Evolutionary conservation across 768 basidiomycete species (phyloP).

Genomic region (Tubosaeta sp.): DNA sequence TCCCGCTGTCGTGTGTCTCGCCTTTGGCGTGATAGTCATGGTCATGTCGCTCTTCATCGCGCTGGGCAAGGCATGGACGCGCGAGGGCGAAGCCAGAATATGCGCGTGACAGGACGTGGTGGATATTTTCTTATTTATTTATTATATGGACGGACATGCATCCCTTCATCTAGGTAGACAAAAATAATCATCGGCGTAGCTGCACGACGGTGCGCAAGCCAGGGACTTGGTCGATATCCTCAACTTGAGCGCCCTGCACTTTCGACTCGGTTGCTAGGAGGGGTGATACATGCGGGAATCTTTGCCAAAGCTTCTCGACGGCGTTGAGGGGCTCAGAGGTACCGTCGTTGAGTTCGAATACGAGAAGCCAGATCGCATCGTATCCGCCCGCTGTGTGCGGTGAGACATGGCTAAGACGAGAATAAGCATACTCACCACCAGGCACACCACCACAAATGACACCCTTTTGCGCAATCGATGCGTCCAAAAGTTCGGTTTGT

Average conservation of each 20-base stretch:
- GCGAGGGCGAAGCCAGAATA: conserved; percentile 65
- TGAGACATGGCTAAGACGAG: background rate
- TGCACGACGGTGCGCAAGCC: conserved; percentile 47
- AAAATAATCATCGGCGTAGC: conserved; percentile 13
- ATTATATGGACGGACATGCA: conserved; percentile 4
- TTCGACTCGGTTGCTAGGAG: conserved; percentile 67
- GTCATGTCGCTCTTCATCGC: conserved; percentile 72
- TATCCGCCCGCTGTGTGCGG: conserved; percentile 82
- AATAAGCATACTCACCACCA: conserved; percentile 59
- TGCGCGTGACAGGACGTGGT: conserved; percentile 45
- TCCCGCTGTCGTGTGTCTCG: conserved; percentile 67
- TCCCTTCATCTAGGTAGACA: conserved; percentile 6
- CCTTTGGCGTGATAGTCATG: conserved; percentile 77
- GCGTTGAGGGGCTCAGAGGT: conserved; percentile 51
- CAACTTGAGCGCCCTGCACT: conserved; percentile 61
- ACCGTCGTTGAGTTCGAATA: conserved; percentile 55
- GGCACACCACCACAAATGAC: conserved; percentile 95
- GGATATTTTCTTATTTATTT: conserved; percentile 21
- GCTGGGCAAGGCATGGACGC: conserved; percentile 73
- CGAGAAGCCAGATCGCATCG: conserved; percentile 93
- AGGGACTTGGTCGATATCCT: conserved; percentile 50
- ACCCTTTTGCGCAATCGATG: conserved; percentile 72
- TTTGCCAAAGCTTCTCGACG: conserved; percentile 66
- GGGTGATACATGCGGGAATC: conserved; percentile 63
- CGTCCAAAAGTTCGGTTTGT: conserved; percentile 81